Evolutionary conservation across 2,329 filamentous ascomycete species (phyloP), one percentile per base, ranked within the genome.

Genomic region (Sphaerostilbella broomeana): DNA sequence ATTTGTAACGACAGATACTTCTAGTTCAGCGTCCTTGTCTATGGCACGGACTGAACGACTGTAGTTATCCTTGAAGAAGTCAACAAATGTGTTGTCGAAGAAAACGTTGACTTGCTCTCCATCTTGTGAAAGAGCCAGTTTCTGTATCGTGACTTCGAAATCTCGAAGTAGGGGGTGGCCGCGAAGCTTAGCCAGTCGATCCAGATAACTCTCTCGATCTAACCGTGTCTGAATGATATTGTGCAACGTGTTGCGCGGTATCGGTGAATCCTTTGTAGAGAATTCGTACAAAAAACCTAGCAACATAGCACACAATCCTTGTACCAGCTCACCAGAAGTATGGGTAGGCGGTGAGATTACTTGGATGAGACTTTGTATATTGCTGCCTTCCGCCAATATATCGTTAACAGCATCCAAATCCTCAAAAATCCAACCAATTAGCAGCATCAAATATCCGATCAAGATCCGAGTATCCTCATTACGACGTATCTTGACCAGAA

Each of bases 1-100:
- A 55, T 89, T 87, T 29, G 81, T 73, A 41, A 88, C 71, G 9
- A 92, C 76, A 0, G 87, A 83, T 18, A 94, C 81, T 58, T 98
- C 92, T 45, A 94, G 69, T 1, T 82, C 86, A 1, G 92, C 92
- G 46, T 95, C 86, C 45, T 90, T 81, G 61, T 98, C 92, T 51
- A 98, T 86, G 11, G 87, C 85, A 46, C 87, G 79, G 26, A 83
- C 68, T 42, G 95, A 67, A 7, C 89, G 82, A 53, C 85, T 90
- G 57, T 94, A 97, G 56, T 95, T 95, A 54, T 97, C 89, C 55
- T 95, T 95, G 53, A 95, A 77, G 53, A 97, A 95, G 44, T 95
- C 86, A 40, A 98, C 80, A 60, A 95, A 97, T 0, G 77, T 77
- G 32, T 77, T 73, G 51, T 95, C 88, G 47, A 97, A 92, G 57